These are phyloP conservation scores for Funneliformis mosseae DNA, from an alignment of 192 early-diverging fungal genomes.

Conservation along the genomic window DNA sequence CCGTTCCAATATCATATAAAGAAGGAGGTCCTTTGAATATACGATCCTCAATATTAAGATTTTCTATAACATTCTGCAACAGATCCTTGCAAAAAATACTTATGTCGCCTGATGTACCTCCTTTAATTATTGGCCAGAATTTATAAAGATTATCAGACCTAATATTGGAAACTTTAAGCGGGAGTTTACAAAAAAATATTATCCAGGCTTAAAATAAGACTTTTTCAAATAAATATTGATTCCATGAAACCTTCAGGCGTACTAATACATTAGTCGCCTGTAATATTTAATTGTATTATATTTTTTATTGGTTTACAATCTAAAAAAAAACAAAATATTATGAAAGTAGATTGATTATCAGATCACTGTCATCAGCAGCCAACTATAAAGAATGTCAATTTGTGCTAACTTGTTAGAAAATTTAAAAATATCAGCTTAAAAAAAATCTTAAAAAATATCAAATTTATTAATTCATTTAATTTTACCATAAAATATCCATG, in stretches of 20 bases:
- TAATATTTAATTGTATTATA: not conserved
- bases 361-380: not conserved
- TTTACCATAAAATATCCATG: not conserved
- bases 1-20: not conserved
- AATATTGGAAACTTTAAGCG: not conserved
- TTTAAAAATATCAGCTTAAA: too few relatives aligned
- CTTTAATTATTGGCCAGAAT: slow-evolving; percentile 8
- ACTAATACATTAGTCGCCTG: not conserved
- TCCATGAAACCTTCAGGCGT: not conserved
- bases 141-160: not conserved
- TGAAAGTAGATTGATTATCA: not conserved
- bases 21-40: not conserved
- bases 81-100: not conserved
- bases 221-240: not conserved
- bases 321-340: not conserved
- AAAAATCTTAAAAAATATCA: not conserved
- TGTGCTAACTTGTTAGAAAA: not conserved
- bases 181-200: not conserved
- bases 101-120: not conserved
- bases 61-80: not conserved
- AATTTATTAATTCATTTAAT: not conserved
- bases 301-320: not conserved
- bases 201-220: not conserved
- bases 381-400: not conserved
- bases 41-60: not conserved